Conservation (phyloP, 345 rosid genomes). For the Combretum micranthum region DNA sequence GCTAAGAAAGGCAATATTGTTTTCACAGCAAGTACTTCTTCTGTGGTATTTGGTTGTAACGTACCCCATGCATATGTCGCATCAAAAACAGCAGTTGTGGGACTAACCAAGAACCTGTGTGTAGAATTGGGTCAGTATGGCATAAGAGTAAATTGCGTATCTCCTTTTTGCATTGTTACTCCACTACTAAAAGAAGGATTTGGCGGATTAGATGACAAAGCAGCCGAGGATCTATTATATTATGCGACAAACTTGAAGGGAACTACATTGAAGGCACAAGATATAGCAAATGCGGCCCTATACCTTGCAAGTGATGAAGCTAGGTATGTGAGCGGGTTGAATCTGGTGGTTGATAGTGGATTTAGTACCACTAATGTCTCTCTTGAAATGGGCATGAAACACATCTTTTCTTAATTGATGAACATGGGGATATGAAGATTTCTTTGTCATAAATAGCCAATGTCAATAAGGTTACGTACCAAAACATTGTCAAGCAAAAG, state of each 20-base stretch:
- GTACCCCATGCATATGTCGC: conserved; percentile 7
- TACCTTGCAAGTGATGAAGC: conserved; percentile 16
- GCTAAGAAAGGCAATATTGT: conserved; percentile 15
- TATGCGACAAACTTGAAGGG: conserved; percentile 7
- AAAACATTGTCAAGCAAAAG: too few relatives aligned
- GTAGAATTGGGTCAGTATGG: conserved; percentile 17
- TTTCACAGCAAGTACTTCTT: conserved; percentile 8
- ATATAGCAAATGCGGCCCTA: conserved; percentile 16
- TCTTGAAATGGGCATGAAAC: neutral
- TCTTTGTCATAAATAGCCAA: too few relatives aligned
- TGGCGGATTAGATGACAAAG: neutral
- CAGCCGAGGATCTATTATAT: neutral
- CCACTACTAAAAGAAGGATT: neutral
- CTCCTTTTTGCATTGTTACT: conserved; percentile 6
- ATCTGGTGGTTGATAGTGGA: conserved; percentile 13
- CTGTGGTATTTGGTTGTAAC: neutral
- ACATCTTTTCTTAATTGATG: too few relatives aligned
- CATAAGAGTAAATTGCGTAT: conserved; percentile 18
- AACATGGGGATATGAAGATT: too few relatives aligned
- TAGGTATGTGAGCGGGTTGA: conserved; percentile 12
- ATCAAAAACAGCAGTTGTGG: conserved; percentile 15
- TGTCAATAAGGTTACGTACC: too few relatives aligned
- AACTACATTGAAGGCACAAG: conserved; percentile 4
- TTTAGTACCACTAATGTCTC: conserved; percentile 6
- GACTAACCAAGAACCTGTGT: conserved; percentile 11